These are phyloP conservation scores for Yamadazyma ubonensis DNA, from an alignment of 805 yeast genomes.

Conservation along the genomic window DNA sequence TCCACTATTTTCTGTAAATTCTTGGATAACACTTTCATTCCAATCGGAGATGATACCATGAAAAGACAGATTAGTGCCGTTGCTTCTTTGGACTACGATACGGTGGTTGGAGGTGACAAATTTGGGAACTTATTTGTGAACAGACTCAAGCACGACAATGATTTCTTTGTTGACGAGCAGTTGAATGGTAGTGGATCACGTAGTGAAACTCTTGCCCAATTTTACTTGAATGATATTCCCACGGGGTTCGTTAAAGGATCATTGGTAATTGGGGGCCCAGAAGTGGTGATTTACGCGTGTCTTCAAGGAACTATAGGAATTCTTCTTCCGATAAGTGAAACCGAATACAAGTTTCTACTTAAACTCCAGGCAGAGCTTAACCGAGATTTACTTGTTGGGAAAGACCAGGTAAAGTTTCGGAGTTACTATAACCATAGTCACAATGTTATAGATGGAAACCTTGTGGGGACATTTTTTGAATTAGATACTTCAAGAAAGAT, in stretches of 20 bases:
- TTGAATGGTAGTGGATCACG: constrained; percentile 56
- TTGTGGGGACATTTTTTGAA: constrained; percentile 57
- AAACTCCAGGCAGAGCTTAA: constrained; percentile 23
- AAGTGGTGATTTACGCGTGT: constrained; percentile 68
- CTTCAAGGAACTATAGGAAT: constrained; percentile 80
- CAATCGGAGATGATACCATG: constrained; percentile 68
- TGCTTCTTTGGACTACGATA: constrained; percentile 65
- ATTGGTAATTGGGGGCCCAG: constrained; percentile 59
- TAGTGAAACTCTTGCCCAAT: constrained; percentile 53
- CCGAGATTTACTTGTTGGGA: constrained; percentile 46
- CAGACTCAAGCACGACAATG: constrained; percentile 45
- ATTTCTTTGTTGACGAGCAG: constrained; percentile 14
- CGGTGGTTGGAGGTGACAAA: constrained; percentile 81
- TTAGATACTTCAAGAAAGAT: constrained; percentile 34
- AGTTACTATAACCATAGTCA: constrained; percentile 81
- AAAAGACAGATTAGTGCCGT: constrained; percentile 66
- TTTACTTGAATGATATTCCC: constrained; percentile 67
- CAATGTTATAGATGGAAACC: constrained; percentile 83
- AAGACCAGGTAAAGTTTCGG: constrained; percentile 67
- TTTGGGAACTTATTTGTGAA: constrained; percentile 78
- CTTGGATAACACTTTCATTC: constrained; percentile 55
- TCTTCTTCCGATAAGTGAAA: constrained; percentile 62
- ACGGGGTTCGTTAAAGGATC: constrained; percentile 56
- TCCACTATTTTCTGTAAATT: constrained; percentile 60
- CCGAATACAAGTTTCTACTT: constrained; percentile 27